Percentiles rank a stretch among this genome's conserved stretches.
These are phyloP conservation scores for Trametes cubensis DNA, from an alignment of 768 basidiomycete genomes.

Conservation along the genomic window DNA sequence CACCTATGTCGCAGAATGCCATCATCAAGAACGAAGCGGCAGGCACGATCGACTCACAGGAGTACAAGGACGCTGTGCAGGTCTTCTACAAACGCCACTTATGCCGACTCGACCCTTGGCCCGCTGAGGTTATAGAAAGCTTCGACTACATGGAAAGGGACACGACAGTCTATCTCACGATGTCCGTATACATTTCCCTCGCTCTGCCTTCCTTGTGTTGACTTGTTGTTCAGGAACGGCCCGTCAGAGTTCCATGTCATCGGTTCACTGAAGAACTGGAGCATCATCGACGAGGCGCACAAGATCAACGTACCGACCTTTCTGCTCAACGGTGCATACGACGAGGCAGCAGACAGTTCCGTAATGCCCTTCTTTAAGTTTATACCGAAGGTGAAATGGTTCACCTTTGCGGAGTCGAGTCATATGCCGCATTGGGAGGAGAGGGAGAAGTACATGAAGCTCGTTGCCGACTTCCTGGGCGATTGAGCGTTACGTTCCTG, in stretches of 20 bases:
- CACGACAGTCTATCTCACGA: constrained; percentile 50
- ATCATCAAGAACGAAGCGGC: constrained; percentile 46
- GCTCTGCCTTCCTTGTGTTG: neutral
- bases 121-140: constrained; percentile 39
- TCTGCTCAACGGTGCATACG: constrained; percentile 44
- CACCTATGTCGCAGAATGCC: constrained; percentile 21
- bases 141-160: constrained; percentile 45
- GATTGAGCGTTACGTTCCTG: no score
- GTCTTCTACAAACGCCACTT: constrained; percentile 47
- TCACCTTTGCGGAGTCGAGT: constrained; percentile 46
- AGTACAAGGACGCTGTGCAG: constrained; percentile 47
- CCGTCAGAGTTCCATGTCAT: constrained; percentile 43
- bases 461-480: constrained; percentile 39
- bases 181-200: constrained; percentile 37
- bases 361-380: constrained; percentile 40
- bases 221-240: constrained; percentile 25
- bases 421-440: constrained; percentile 51
- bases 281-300: constrained; percentile 46
- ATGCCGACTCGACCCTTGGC: constrained; percentile 50
- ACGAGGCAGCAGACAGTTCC: constrained; percentile 45
- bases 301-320: constrained; percentile 41
- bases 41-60: constrained; percentile 44
- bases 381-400: constrained; percentile 47
- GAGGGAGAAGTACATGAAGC: constrained; percentile 41
- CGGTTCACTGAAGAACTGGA: constrained; percentile 50